These are phyloP conservation scores for Penicillium robsamsonii DNA, from an alignment of 495 filamentous ascomycete species.

Conservation along the genomic window DNA sequence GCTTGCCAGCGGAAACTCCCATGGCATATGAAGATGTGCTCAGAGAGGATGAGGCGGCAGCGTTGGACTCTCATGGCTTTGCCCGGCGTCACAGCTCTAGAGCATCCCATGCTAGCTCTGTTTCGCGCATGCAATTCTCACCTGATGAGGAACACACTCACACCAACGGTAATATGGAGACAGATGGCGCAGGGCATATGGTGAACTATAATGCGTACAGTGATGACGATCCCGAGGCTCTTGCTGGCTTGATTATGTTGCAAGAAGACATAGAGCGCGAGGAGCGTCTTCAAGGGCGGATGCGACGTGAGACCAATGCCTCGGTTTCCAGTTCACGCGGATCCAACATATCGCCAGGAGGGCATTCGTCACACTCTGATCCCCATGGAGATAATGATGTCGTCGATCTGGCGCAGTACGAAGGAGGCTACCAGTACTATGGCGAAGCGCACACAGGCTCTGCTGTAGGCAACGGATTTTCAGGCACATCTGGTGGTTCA, in stretches of 20 bases:
- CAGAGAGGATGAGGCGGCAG: conserved; percentile 48
- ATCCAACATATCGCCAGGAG: conserved; percentile 23
- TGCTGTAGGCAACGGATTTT: conserved; percentile 11
- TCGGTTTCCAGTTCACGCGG: conserved; percentile 37
- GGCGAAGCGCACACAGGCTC: conserved; percentile 42
- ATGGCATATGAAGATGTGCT: conserved; percentile 45
- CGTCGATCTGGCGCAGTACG: conserved; percentile 68
- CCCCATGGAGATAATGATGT: conserved; percentile 63
- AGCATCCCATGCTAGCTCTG: conserved; percentile 22
- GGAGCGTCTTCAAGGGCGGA: conserved; percentile 42
- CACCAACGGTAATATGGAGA: conserved; percentile 50
- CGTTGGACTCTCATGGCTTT: conserved; percentile 35
- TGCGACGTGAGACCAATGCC: conserved; percentile 51
- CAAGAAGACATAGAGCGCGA: conserved; percentile 64
- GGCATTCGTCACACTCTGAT: conserved; percentile 16
- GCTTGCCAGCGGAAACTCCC: conserved; percentile 10
- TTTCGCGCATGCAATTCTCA: conserved; percentile 26
- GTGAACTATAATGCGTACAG: conserved; percentile 56
- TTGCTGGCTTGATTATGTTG: conserved; percentile 80
- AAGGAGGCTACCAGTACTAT: conserved; percentile 74
- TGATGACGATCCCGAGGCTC: conserved; percentile 86
- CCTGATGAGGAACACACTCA: conserved; percentile 48
- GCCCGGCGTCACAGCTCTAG: conserved; percentile 28
- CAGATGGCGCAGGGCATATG: conserved; percentile 42
- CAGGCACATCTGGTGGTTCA: conserved; percentile 28